phyloP scores from a whole-genome alignment of 371 early-diverging fungal species.

The Syncephalastrum contaminatum region DNA sequence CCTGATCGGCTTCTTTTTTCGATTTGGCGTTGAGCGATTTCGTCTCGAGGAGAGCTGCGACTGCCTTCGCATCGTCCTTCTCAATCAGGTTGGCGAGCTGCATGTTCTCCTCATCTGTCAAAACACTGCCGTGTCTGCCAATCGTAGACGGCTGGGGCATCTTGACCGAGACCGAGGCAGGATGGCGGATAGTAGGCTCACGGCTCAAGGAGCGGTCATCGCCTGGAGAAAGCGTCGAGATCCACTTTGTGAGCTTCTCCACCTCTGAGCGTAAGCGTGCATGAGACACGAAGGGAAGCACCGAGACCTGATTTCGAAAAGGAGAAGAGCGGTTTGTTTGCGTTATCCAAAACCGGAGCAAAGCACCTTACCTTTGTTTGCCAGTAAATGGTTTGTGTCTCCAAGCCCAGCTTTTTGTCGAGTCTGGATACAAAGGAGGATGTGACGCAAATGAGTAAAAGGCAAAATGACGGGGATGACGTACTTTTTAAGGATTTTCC shows the following conservation, averaged over 20 bases:
- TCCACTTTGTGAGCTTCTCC: slow-evolving; percentile 32
- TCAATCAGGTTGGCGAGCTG: slow-evolving; percentile 13
- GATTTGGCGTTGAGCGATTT: slow-evolving; percentile 4
- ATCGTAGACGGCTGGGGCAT: slow-evolving; percentile 8
- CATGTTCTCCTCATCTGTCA: slow-evolving; percentile 5
- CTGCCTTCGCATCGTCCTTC: slow-evolving; percentile 6
- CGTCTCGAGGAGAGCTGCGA: slow-evolving; percentile 2
- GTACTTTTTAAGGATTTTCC: slow-evolving; percentile 77
- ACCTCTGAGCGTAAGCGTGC: slow-evolving; percentile 25
- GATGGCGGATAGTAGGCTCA: slow-evolving; percentile 8
- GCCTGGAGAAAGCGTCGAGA: slow-evolving; percentile 11
- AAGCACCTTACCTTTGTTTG: slow-evolving; percentile 44
- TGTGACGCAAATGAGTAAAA: background rate
- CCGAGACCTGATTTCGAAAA: slow-evolving; percentile 24
- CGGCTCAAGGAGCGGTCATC: slow-evolving; percentile 14
- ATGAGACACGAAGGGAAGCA: slow-evolving; percentile 35
- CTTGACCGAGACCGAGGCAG: slow-evolving; percentile 14
- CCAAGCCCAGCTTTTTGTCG: slow-evolving; percentile 58
- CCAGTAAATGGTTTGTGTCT: slow-evolving; percentile 51
- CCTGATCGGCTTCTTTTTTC: slow-evolving; percentile 12
- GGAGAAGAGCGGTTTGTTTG: background rate
- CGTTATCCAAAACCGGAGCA: background rate
- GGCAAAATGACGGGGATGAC: slow-evolving; percentile 1
- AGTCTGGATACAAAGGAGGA: slow-evolving; percentile 36
- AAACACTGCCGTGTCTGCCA: slow-evolving; percentile 1